Conservation (phyloP, 495 filamentous ascomycete genomes). For the Cenococcum geophilum region DNA sequence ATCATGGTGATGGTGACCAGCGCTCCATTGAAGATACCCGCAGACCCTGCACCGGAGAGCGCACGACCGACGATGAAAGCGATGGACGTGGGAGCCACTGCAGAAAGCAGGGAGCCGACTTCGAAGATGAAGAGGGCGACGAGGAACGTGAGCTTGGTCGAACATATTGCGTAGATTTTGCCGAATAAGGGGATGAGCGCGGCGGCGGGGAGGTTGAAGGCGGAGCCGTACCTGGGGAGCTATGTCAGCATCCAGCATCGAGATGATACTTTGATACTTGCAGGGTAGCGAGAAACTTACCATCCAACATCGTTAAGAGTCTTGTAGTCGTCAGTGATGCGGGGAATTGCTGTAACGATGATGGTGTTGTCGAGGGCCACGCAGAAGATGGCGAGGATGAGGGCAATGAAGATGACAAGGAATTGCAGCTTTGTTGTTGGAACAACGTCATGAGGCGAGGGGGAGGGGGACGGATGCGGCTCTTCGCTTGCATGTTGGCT, state of each 20-base stretch:
- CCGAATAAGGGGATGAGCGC: constrained; percentile 32
- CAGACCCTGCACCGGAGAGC: constrained; percentile 25
- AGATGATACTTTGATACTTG: no score
- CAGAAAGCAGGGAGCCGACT: constrained; percentile 26
- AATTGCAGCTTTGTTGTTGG: no score
- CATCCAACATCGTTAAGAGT: constrained; percentile 34
- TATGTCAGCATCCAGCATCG: no score
- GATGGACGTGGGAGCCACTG: constrained; percentile 13
- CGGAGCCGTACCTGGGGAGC: no score
- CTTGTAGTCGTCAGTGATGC: constrained; percentile 29
- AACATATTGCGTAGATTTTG: constrained; percentile 31
- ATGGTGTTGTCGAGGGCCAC: constrained; percentile 28
- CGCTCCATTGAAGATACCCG: constrained; percentile 22
- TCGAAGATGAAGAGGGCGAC: constrained; percentile 30
- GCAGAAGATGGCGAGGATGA: no score
- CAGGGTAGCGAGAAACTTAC: constrained; percentile 34
- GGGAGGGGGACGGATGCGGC: no score
- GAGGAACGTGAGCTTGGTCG: constrained; percentile 25
- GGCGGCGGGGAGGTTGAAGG: no score
- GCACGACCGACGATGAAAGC: constrained; percentile 32
- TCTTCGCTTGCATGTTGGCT: no score
- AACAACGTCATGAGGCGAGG: no score
- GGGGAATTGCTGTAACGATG: constrained; percentile 33
- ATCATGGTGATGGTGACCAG: constrained; percentile 25
- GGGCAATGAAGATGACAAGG: no score